phyloP scores from a whole-genome alignment of 2,329 filamentous ascomycete species.

The Arachnomyces sp. region DNA sequence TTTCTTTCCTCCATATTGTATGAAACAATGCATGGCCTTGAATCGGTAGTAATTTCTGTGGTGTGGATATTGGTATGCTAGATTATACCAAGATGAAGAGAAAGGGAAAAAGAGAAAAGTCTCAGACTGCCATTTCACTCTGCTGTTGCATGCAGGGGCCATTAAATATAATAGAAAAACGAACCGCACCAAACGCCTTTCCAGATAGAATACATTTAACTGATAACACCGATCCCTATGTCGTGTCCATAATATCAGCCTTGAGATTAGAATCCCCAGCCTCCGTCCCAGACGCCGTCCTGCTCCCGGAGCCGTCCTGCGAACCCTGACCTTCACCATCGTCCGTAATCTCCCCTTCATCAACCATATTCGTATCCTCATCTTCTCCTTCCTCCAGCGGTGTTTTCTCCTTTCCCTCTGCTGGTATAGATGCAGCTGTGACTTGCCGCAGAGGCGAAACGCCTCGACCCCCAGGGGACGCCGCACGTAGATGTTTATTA shows the following conservation, averaged over 20 bases:
- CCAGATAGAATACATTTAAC: constrained; percentile 7
- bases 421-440: constrained; percentile 9
- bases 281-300: constrained; percentile 9
- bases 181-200: constrained; percentile 17
- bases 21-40: too few relatives aligned
- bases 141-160: too few relatives aligned
- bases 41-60: too few relatives aligned
- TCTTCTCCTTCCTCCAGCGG: constrained; percentile 47
- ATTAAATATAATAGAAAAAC: neutral
- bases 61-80: too few relatives aligned
- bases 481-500: constrained; percentile 25
- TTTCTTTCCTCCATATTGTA: too few relatives aligned
- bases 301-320: constrained; percentile 7
- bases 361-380: constrained; percentile 57
- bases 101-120: too few relatives aligned
- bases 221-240: constrained; percentile 16
- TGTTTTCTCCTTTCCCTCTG: constrained; percentile 30
- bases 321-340: constrained; percentile 26
- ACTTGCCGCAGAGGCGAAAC: constrained; percentile 33
- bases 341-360: constrained; percentile 37
- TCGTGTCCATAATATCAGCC: constrained; percentile 5
- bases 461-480: constrained; percentile 16
- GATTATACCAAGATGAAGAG: too few relatives aligned
- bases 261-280: constrained; percentile 7
- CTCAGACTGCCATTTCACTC: too few relatives aligned